Evolutionary conservation across 1,284 basidiomycete genomes (phyloP).

Genomic region (Earliella scabrosa): DNA sequence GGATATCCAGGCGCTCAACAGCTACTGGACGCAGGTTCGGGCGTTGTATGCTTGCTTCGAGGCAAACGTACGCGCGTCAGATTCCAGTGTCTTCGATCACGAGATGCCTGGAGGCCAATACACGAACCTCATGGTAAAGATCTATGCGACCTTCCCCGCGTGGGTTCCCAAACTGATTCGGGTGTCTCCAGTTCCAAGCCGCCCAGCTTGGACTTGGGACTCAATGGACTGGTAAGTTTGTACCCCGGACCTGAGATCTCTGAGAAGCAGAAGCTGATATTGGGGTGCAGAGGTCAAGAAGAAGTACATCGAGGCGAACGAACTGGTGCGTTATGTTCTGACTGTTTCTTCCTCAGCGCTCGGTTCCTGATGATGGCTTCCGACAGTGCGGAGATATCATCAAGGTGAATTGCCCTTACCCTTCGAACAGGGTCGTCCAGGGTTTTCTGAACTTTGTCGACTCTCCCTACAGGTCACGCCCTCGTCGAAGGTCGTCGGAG

Average conservation of each 20-base stretch:
- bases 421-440: neutral
- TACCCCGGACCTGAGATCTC: constrained; percentile 6
- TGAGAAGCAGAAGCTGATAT: constrained; percentile 14
- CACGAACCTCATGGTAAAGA: constrained; percentile 87
- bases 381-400: constrained; percentile 94
- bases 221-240: constrained; percentile 83
- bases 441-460: constrained; percentile 34
- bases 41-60: constrained; percentile 97
- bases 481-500: constrained; percentile 98
- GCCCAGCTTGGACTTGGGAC: constrained; percentile 96
- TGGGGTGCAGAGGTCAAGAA: constrained; percentile 85
- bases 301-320: constrained; percentile 97
- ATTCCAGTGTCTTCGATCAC: constrained; percentile 98
- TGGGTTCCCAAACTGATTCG: constrained; percentile 2
- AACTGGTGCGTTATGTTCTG: constrained; percentile 63
- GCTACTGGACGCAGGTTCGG: constrained; percentile 98
- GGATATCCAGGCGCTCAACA: constrained; percentile 96
- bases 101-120: constrained; percentile 99
- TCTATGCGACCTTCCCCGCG: neutral
- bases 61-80: constrained; percentile 96
- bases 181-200: constrained; percentile 87
- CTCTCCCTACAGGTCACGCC: constrained; percentile 79
- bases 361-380: constrained; percentile 7
- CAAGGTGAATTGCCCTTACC: constrained; percentile 56
- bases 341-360: neutral